Evolutionary conservation across 2,329 filamentous ascomycete genomes (phyloP).

Genomic region (Periglandula ipomoeae): DNA sequence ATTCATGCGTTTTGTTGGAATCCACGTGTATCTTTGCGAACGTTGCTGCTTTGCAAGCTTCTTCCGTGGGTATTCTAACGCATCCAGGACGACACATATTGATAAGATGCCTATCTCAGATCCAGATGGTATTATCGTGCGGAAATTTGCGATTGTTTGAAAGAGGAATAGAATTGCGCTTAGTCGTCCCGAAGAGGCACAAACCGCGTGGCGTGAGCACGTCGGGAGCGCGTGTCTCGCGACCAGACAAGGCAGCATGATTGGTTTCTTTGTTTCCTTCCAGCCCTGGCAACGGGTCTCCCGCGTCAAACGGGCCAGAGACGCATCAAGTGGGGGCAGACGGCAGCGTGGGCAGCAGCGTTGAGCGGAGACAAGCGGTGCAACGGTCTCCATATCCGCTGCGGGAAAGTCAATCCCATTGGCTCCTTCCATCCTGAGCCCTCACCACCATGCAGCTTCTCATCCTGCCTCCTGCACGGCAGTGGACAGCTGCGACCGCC

Average conservation of each 20-base stretch:
- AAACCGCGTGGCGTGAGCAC: not conserved
- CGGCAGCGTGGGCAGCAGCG: no score
- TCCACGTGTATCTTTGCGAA: no score
- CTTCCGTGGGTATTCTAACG: no score
- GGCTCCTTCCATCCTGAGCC: not conserved
- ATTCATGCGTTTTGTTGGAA: not conserved
- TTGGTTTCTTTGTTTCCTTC: not conserved
- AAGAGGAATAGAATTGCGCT: not conserved
- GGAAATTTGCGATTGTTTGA: not conserved
- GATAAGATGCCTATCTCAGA: no score
- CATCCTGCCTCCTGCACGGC: conserved; percentile 5
- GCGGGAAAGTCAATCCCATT: conserved; percentile 1
- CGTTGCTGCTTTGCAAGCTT: no score
- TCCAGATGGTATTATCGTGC: no score
- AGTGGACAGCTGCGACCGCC: not conserved
- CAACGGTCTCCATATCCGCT: not conserved
- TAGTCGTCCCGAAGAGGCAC: not conserved
- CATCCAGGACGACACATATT: no score
- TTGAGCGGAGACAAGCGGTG: no score
- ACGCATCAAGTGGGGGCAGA: not conserved
- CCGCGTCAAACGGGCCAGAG: not conserved
- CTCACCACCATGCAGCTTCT: not conserved
- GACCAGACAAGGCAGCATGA: not conserved
- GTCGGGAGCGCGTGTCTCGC: conserved; percentile 2
- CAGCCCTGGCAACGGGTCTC: not conserved